Conservation (phyloP, 1,139 yeast genomes). For the Yamadazyma pseudoaaseri region DNA sequence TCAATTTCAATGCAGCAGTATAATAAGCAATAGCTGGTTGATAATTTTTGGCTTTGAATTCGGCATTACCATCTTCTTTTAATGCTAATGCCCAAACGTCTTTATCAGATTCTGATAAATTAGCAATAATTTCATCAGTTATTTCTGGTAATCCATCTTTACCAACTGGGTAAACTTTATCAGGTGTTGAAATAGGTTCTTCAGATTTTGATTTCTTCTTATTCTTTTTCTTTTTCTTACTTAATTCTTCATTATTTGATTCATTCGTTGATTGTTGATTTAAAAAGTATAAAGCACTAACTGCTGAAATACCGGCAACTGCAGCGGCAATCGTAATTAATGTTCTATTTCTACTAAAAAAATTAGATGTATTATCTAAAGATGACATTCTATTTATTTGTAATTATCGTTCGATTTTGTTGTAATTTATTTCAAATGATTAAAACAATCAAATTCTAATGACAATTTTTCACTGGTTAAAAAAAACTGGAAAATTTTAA, state of each 20-base stretch:
- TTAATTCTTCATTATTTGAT: conserved; percentile 23
- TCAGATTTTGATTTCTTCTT: conserved; percentile 24
- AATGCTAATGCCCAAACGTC: conserved; percentile 72
- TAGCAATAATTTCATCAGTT: conserved; percentile 43
- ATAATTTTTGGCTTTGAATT: conserved; percentile 69
- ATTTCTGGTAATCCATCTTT: conserved; percentile 57
- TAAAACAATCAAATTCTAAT: conserved; percentile 1
- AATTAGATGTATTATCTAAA: conserved; percentile 22
- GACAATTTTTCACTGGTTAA: conserved; percentile 21
- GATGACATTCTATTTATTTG: conserved; percentile 10
- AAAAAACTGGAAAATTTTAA: conserved; percentile 6
- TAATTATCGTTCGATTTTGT: too few species aligned
- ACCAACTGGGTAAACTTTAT: conserved; percentile 45
- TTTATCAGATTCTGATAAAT: conserved; percentile 52
- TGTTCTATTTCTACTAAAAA: conserved; percentile 56
- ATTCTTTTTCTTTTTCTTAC: conserved; percentile 37
- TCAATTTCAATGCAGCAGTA: conserved; percentile 71
- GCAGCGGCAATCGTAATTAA: conserved; percentile 62
- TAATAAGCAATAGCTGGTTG: conserved; percentile 75
- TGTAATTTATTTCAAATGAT: not conserved
- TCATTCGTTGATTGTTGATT: conserved; percentile 19
- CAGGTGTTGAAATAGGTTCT: conserved; percentile 11
- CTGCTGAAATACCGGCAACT: conserved; percentile 60
- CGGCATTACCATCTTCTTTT: conserved; percentile 87
- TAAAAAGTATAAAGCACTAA: conserved; percentile 33